Percentiles rank a stretch among this genome's conserved stretches.
phyloP scores from a whole-genome alignment of 306 rosid genomes.

The Castanopsis chinensis region DNA sequence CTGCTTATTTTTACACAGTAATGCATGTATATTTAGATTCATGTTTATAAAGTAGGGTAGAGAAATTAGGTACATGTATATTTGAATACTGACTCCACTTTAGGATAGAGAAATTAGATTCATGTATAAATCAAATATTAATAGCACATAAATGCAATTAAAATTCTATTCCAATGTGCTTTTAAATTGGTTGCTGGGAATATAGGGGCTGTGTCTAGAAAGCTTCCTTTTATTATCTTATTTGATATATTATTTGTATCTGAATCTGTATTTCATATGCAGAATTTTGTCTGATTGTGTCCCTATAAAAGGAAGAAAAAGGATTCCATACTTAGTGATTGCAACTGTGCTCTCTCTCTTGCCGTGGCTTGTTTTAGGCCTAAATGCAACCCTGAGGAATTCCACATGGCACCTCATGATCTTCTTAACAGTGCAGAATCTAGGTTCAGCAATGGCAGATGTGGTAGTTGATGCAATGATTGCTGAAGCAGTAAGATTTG shows the following conservation, averaged over 20 bases:
- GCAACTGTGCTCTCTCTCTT: slow-evolving; percentile 78
- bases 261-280: slow-evolving; percentile 34
- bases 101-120: background rate
- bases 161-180: background rate
- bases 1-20: background rate
- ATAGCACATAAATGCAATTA: background rate
- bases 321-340: slow-evolving; percentile 76
- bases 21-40: background rate
- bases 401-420: slow-evolving; percentile 66
- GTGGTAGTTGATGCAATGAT: slow-evolving; percentile 95
- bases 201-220: background rate
- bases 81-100: background rate
- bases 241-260: slow-evolving; percentile 19
- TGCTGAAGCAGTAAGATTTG: slow-evolving; percentile 81
- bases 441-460: slow-evolving; percentile 92
- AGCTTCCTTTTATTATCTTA: background rate
- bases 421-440: slow-evolving; percentile 68
- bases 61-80: background rate
- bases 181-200: background rate
- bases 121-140: background rate
- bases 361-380: slow-evolving; percentile 75
- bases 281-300: slow-evolving; percentile 83
- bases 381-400: slow-evolving; percentile 47
- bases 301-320: slow-evolving; percentile 76
- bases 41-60: background rate